Evolutionary conservation across 306 rosid species (phyloP).

Genomic region (Lathyrus sativus): DNA sequence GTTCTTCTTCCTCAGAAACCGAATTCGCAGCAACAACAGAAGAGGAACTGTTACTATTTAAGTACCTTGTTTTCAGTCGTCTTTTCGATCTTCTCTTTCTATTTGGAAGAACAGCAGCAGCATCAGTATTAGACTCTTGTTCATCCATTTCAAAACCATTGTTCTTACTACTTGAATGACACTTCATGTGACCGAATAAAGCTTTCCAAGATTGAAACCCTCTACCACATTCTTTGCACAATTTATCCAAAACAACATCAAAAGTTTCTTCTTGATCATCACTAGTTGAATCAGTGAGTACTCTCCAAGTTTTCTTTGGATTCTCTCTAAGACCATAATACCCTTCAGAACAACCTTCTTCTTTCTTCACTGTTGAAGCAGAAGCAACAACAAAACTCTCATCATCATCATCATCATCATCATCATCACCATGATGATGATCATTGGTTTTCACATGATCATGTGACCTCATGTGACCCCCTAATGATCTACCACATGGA

Average conservation of each 20-base stretch:
- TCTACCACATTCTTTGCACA: conserved; percentile 81
- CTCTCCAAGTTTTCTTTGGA: conserved; percentile 74
- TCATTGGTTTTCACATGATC: not conserved
- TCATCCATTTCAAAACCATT: conserved; percentile 46
- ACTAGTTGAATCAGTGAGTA: conserved; percentile 43
- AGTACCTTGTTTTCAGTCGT: conserved; percentile 53
- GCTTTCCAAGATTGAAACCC: conserved; percentile 80
- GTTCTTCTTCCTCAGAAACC: conserved; percentile 60
- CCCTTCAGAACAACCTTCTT: conserved; percentile 11
- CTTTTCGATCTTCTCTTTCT: conserved; percentile 66
- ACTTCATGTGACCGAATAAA: conserved; percentile 84
- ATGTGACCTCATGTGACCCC: conserved; percentile 96
- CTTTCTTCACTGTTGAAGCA: not conserved
- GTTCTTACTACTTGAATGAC: conserved; percentile 50
- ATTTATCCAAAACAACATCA: conserved; percentile 41
- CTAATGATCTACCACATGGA: conserved; percentile 85
- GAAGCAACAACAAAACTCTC: not conserved
- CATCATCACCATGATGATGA: not conserved
- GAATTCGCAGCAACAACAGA: conserved; percentile 38
- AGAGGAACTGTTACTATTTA: conserved; percentile 23
- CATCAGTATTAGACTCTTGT: conserved; percentile 44
- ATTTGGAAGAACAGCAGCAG: conserved; percentile 52
- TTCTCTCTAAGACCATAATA: conserved; percentile 77
- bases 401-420: not conserved
- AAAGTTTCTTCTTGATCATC: conserved; percentile 47